These are phyloP conservation scores for Pistacia atlantica DNA, from an alignment of 345 rosid species.

Conservation along the genomic window DNA sequence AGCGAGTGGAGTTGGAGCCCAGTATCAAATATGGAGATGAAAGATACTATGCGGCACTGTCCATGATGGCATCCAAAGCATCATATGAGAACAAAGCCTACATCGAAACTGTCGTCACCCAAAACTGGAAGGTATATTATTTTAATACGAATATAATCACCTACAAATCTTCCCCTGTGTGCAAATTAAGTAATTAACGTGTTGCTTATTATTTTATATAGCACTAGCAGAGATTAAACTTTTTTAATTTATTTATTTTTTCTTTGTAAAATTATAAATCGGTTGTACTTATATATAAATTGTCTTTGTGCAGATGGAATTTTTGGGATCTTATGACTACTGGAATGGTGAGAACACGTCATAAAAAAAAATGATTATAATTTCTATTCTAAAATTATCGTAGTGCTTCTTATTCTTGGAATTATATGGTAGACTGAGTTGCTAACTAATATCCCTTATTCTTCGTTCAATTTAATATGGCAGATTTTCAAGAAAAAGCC, in stretches of 20 bases:
- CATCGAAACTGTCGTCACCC: slow-evolving; percentile 35
- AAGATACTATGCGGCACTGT: slow-evolving; percentile 48
- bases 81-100: slow-evolving; percentile 66
- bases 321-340: too few species aligned
- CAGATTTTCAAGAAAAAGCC: slow-evolving; percentile 59
- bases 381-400: too few species aligned
- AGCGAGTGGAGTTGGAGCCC: slow-evolving; percentile 47
- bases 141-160: too few species aligned
- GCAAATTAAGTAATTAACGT: too few species aligned
- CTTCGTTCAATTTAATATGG: neutral
- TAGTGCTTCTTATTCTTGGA: too few species aligned
- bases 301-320: neutral
- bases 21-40: slow-evolving; percentile 41
- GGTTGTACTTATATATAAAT: neutral
- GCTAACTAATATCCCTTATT: too few species aligned
- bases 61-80: slow-evolving; percentile 69
- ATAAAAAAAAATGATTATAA: neutral
- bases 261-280: neutral
- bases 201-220: too few species aligned
- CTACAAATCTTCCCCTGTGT: neutral
- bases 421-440: too few species aligned
- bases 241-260: neutral
- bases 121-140: slow-evolving; percentile 57
- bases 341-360: too few species aligned
- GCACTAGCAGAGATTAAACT: neutral